Percentiles rank a stretch among this genome's conserved stretches.
phyloP scores from a whole-genome alignment of 169 alveolate species.

The Neospora caninum region DNA sequence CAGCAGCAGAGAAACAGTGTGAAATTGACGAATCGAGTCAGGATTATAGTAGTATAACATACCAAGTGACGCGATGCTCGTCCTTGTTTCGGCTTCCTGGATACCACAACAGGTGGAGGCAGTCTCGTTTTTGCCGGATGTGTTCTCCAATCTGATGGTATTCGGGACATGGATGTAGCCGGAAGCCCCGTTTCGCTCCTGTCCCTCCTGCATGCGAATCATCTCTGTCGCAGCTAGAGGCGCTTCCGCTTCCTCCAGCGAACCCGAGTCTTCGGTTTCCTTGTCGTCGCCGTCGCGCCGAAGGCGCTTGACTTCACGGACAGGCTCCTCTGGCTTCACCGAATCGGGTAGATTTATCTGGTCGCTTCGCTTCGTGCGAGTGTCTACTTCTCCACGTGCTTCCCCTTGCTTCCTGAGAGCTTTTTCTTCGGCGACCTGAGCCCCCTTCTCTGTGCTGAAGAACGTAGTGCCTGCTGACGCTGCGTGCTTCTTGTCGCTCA shows the following conservation, averaged over 20 bases:
- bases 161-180: neutral
- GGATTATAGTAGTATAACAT: constrained; percentile 22
- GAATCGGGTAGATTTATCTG: neutral
- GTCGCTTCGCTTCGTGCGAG: neutral
- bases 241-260: neutral
- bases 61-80: neutral
- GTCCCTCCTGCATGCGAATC: neutral
- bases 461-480: neutral
- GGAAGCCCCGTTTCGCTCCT: neutral
- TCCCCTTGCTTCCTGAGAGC: neutral
- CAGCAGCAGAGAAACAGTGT: neutral
- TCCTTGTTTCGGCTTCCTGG: neutral
- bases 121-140: neutral
- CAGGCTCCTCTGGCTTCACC: neutral
- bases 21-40: neutral
- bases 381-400: neutral
- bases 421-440: neutral
- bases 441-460: constrained; percentile 18
- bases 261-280: neutral
- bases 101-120: constrained; percentile 13
- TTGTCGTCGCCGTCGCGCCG: neutral
- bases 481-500: neutral
- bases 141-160: neutral
- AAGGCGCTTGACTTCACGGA: neutral
- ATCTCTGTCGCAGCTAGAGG: constrained; percentile 3